Evolutionary conservation across 202 grass and related monocot genomes (phyloP).

Genomic region (Schoenoplectus triqueter): DNA sequence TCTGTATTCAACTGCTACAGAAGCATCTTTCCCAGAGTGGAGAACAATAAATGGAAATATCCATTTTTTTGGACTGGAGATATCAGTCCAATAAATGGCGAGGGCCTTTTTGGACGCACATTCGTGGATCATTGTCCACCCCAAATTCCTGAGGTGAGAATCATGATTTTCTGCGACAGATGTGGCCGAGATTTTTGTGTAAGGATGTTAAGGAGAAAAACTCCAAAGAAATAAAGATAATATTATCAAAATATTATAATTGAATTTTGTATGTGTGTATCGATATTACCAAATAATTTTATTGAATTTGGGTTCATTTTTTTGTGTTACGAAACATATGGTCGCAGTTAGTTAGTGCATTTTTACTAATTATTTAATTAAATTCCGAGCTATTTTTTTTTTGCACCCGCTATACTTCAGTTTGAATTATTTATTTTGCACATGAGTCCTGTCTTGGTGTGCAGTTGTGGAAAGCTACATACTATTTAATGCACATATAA

Average conservation of each 20-base stretch:
- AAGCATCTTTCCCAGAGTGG: too few relatives aligned
- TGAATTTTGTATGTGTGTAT: too few relatives aligned
- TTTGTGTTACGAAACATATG: too few relatives aligned
- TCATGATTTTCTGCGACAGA: not conserved
- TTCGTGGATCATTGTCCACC: not conserved
- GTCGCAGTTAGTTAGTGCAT: not conserved
- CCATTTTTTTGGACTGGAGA: not conserved
- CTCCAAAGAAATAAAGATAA: not conserved
- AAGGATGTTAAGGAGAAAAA: not conserved
- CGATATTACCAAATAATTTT: too few relatives aligned
- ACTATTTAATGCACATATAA: not conserved
- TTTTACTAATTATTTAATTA: not conserved
- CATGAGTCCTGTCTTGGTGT: not conserved
- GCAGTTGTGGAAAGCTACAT: not conserved
- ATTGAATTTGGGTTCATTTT: too few relatives aligned
- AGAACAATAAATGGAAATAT: not conserved
- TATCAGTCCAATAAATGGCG: not conserved
- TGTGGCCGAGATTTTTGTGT: not conserved
- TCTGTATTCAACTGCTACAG: too few relatives aligned
- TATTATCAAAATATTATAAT: too few relatives aligned
- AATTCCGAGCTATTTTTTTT: too few relatives aligned
- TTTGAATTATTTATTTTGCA: not conserved
- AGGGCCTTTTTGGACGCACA: not conserved
- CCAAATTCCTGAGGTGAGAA: not conserved
- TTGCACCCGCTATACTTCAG: not conserved